Percentiles rank a stretch among this genome's conserved stretches.
These are phyloP conservation scores for Thielaviopsis musarum DNA, from an alignment of 2,329 filamentous ascomycete species.

Conservation along the genomic window DNA sequence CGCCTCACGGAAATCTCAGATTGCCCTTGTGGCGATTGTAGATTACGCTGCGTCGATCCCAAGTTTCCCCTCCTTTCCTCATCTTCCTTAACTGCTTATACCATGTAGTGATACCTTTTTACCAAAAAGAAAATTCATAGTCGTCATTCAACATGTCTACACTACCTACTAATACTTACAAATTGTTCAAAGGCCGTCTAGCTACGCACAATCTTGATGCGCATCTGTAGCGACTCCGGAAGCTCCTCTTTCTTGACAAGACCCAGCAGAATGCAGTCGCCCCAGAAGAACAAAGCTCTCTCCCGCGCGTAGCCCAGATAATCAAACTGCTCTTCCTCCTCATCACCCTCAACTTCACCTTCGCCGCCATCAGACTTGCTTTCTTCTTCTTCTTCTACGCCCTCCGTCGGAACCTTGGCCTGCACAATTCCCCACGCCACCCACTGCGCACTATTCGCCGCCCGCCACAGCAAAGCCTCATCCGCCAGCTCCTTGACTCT, in stretches of 20 bases:
- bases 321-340: slow-evolving; percentile 59
- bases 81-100: background rate
- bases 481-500: slow-evolving; percentile 55
- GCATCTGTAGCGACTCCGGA: slow-evolving; percentile 44
- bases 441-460: slow-evolving; percentile 81
- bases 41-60: no score
- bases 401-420: slow-evolving; percentile 46
- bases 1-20: no score
- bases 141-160: background rate
- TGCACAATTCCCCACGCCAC: slow-evolving; percentile 94
- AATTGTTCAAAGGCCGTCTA: slow-evolving; percentile 19
- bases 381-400: slow-evolving; percentile 15
- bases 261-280: slow-evolving; percentile 65
- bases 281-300: slow-evolving; percentile 85
- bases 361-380: slow-evolving; percentile 15
- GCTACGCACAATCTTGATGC: slow-evolving; percentile 54
- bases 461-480: slow-evolving; percentile 71
- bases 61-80: no score
- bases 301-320: slow-evolving; percentile 87
- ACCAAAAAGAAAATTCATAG: background rate
- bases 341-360: slow-evolving; percentile 25
- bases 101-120: no score
- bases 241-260: slow-evolving; percentile 61
- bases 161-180: background rate
- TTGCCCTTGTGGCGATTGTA: no score